Evolutionary conservation across 2,329 filamentous ascomycete genomes (phyloP), one percentile per base, ranked within the genome.

Genomic region (Microcera coccophila): DNA sequence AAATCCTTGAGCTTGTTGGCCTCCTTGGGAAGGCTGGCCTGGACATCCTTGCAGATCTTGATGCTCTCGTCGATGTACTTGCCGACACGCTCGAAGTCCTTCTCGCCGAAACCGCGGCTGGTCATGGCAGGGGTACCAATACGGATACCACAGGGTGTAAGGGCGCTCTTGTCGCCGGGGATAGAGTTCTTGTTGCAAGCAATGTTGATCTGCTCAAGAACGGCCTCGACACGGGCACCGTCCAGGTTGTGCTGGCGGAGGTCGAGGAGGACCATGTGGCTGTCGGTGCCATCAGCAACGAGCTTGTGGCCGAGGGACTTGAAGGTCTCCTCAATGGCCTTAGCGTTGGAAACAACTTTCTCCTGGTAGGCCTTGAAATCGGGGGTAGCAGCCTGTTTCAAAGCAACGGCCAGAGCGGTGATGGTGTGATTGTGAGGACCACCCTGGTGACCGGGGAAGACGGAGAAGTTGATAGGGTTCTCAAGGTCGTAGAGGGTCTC

Each of bases 1-100:
- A 98, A 97, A 78, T 98, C 93, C 84, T 97, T 97, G 69, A 95
- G 87, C 83, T 94, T 96, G 83, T 97, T 98, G 62, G 88, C 89
- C 71, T 93, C 87, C 82, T 96, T 96, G 68, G 93, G 91, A 18
- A 97, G 81, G 52, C 78, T 74, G 46, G 66, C 76, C 76, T 97
- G 93, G 59, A 95, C 77, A 63, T 90, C 83, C 79, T 90, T 89
- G 79, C 85, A 87, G 63, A 97, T 79, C 75, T 87, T 87, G 78
- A 97, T 87, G 68, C 82, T 79, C 62, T 84, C 78, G 68, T 95
- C 88, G 59, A 97, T 95, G 78, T 95, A 97, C 56, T 73, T 68
- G 53, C 85, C 90, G 51, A 98, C 90, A 57, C 86, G 82, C 73
- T 88, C 85, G 69, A 98, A 98, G 72, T 96, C 90, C 49, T 87